Base-by-base conservation (phyloP, 2,329 filamentous ascomycete species). In the Xylaria multiplex region DNA sequence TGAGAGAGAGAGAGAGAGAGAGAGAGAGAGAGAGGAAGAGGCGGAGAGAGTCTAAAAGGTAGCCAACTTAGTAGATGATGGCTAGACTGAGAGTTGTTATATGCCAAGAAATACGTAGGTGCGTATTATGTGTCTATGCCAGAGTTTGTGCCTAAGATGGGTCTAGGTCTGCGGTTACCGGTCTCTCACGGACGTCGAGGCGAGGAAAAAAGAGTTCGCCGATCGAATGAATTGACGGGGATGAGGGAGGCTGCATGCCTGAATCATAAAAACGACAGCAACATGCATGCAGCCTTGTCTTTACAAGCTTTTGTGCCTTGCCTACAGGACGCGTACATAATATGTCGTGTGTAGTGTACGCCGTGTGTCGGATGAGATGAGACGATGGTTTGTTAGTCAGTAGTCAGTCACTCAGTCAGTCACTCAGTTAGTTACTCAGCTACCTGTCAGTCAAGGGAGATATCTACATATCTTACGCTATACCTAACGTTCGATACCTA, bases 91-190 rank as follows among this genome's bases (percentile, higher is more conserved):
- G 19, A 49, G 27, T 16, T 50, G 42, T 27, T 27, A 50, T 52
- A 59, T 37, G 63, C 63, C 58, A 59, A 62, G 64, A 58, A 55
- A 49, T 11, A n/a, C 0, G 53, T 49, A 45, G 61, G 52, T 58
- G 35, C n/a, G 55, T 56, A 43, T 27, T 32, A 48, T 59, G 66
- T 48, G 59, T 45, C 48, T 62, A 37, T 60, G 63, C 55, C 48
- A 54, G 52, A 61, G 59, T 66, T 66, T 52, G 64, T 69, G 67
- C 67, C 67, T 67, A 69, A 69, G 65, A 68, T 65, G 62, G 68
- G 62, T 65, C 62, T 46, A 27, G 42, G 53, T 52, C 54, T 11
- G 32, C 30, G 37, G 14, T 42, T 59, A 22, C 37, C 9, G 48
- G 46, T 40, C 30, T 65, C 43, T 24, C 22, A 30, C 45, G 43